Evolutionary conservation across 768 basidiomycete species (phyloP).

Genomic region (Collybia nuda): DNA sequence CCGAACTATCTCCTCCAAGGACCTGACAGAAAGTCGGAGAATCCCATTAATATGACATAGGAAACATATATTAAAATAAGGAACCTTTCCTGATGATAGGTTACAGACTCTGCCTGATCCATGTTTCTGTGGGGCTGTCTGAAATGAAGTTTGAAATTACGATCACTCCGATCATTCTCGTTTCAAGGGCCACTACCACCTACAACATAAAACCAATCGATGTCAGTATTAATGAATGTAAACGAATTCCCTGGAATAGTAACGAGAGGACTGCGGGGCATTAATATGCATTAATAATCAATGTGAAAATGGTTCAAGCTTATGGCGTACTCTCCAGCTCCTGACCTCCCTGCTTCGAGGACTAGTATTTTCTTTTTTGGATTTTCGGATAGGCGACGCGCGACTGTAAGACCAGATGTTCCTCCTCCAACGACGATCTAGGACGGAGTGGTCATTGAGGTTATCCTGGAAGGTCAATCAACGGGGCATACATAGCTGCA

Average conservation of each 20-base stretch:
- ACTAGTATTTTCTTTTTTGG: slow-evolving; percentile 22
- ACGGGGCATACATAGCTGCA: slow-evolving; percentile 13
- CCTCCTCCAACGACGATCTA: slow-evolving; percentile 33
- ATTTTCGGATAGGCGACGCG: slow-evolving; percentile 26
- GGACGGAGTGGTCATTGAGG: background rate
- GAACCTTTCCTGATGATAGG: slow-evolving; percentile 26
- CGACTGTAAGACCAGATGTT: slow-evolving; percentile 31
- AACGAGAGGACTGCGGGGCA: slow-evolving; percentile 22
- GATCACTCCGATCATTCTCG: background rate
- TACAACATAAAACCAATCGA: slow-evolving; percentile 25
- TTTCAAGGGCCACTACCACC: background rate
- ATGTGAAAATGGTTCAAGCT: background rate
- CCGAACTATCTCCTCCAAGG: slow-evolving; percentile 32
- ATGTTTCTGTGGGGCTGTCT: slow-evolving; percentile 24
- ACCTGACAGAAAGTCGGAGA: slow-evolving; percentile 23
- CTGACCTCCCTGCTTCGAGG: slow-evolving; percentile 30
- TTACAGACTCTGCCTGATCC: slow-evolving; percentile 21
- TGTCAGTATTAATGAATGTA: slow-evolving; percentile 23
- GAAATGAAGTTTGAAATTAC: background rate
- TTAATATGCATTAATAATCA: background rate
- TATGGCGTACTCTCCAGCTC: slow-evolving; percentile 19
- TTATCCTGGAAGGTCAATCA: background rate
- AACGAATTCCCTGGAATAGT: slow-evolving; percentile 27
- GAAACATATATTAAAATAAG: background rate
- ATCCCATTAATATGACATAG: background rate